These are phyloP conservation scores for Pseudovirgaria hyperparasitica DNA, from an alignment of 2,329 filamentous ascomycete genomes.

Conservation along the genomic window DNA sequence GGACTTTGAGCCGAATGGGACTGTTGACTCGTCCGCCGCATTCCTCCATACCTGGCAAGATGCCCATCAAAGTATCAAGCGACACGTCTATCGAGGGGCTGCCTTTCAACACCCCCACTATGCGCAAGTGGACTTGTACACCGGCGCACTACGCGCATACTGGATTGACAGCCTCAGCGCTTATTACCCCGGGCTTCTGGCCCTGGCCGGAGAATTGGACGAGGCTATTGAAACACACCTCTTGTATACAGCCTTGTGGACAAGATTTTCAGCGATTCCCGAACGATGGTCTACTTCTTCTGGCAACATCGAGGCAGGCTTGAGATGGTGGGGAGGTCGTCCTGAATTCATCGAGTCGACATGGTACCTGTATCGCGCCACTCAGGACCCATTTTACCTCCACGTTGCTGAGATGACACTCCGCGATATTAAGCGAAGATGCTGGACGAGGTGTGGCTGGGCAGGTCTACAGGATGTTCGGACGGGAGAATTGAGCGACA, in stretches of 20 bases:
- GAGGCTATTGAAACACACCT: conserved; percentile 85
- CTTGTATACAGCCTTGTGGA: conserved; percentile 88
- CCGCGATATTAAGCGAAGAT: conserved; percentile 74
- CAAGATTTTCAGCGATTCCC: conserved; percentile 81
- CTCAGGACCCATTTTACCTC: conserved; percentile 89
- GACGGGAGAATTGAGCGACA: conserved; percentile 72
- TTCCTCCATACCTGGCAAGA: conserved; percentile 78
- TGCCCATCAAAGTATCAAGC: conserved; percentile 75
- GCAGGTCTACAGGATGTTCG: conserved; percentile 55
- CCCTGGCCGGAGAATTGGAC: conserved; percentile 76
- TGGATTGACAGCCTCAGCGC: conserved; percentile 96
- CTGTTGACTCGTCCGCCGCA: conserved; percentile 56
- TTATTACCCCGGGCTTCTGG: conserved; percentile 83
- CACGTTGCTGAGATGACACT: conserved; percentile 94
- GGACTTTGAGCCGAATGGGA: conserved; percentile 34
- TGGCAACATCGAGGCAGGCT: conserved; percentile 69
- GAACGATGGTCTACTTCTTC: conserved; percentile 87
- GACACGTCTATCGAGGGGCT: conserved; percentile 71
- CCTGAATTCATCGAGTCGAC: conserved; percentile 97
- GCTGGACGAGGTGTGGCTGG: conserved; percentile 88
- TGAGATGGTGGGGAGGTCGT: conserved; percentile 89
- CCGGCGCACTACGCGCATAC: conserved; percentile 74
- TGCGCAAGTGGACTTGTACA: conserved; percentile 76
- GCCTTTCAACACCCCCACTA: conserved; percentile 81
- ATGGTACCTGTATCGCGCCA: conserved; percentile 90